phyloP scores from a whole-genome alignment of 2,329 filamentous ascomycete species.

The Beauveria medogensis region DNA sequence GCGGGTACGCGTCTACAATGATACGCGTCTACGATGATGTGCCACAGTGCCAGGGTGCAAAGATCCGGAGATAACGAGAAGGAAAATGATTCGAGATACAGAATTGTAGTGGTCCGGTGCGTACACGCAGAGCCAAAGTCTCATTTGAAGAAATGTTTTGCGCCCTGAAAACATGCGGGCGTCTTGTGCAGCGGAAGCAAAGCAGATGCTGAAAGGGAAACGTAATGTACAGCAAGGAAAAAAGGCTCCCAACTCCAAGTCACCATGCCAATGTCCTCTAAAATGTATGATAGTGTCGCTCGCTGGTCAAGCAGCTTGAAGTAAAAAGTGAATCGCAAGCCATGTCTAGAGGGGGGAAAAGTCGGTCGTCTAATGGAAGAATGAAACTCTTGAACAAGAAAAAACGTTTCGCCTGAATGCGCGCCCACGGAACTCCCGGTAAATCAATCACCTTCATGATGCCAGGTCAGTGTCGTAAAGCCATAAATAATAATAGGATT shows the following conservation, averaged over 20 bases:
- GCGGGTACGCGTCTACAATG: not conserved
- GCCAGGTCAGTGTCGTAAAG: conserved; percentile 12
- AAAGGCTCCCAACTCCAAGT: not conserved
- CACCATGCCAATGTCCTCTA: conserved; percentile 12
- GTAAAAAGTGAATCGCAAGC: conserved; percentile 1
- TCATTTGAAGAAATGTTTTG: conserved; percentile 9
- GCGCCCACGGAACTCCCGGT: not conserved
- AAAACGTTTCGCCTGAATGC: not conserved
- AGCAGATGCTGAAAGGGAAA: not conserved
- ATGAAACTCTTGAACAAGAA: not conserved
- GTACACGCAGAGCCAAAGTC: conserved; percentile 20
- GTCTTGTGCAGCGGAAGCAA: not conserved
- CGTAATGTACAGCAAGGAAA: conserved; percentile 6
- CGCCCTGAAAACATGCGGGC: not conserved
- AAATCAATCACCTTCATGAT: conserved; percentile 4
- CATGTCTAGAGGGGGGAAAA: conserved; percentile 8
- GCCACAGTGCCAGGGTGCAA: not conserved
- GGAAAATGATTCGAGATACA: not conserved
- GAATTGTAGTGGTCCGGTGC: conserved; percentile 17
- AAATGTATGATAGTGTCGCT: conserved; percentile 12
- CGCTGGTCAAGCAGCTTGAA: conserved; percentile 9
- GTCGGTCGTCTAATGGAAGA: not conserved
- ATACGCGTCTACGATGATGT: not conserved
- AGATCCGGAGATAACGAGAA: not conserved
- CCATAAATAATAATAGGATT: not conserved